Conservation (phyloP, 257 asterid genomes). For the Solanum commersonii region DNA sequence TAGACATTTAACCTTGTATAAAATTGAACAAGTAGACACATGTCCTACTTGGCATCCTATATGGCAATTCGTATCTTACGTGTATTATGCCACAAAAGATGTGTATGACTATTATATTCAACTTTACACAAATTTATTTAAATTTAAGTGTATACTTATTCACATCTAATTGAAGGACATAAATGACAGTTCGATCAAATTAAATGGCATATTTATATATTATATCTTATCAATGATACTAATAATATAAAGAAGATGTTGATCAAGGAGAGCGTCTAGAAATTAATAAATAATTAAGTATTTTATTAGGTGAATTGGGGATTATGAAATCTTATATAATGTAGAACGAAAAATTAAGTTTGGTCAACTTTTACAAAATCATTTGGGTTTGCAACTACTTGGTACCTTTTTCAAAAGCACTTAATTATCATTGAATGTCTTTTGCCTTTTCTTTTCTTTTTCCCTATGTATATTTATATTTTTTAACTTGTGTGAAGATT, state of each 20-base stretch:
- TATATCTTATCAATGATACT: not conserved
- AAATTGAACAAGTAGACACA: not conserved
- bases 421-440: not conserved
- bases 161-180: too few species aligned
- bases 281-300: not conserved
- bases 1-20: too few species aligned
- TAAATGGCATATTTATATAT: too few species aligned
- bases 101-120: not conserved
- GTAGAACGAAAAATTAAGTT: not conserved
- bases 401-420: not conserved
- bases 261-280: not conserved
- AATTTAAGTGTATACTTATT: too few species aligned
- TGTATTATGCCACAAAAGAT: too few species aligned
- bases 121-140: too few species aligned
- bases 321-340: too few species aligned
- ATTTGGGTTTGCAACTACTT: not conserved
- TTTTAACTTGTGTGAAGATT: not conserved
- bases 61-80: not conserved
- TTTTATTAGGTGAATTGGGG: not conserved
- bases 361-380: not conserved
- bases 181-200: fast-evolving
- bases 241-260: not conserved
- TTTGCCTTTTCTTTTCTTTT: not conserved
- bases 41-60: not conserved
- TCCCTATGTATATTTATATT: not conserved